Evolutionary conservation across 768 basidiomycete species (phyloP).

Genomic region (Russula dissimulans): DNA sequence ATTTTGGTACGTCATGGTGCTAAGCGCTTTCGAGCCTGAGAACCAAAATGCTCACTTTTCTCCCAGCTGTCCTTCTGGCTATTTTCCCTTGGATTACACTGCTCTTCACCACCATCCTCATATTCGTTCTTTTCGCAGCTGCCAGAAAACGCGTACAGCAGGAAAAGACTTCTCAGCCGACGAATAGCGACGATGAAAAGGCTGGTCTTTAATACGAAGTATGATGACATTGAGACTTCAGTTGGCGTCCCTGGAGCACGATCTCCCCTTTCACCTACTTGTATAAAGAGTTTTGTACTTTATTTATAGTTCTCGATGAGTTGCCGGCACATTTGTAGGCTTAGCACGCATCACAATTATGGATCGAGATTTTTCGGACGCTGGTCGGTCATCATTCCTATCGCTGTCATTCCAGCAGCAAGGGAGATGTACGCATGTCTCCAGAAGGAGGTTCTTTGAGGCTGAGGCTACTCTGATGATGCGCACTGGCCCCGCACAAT

Average conservation of each 20-base stretch:
- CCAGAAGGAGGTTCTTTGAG: too few relatives aligned
- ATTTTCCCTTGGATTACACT: constrained; percentile 14
- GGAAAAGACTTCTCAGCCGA: background rate
- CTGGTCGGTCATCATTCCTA: too few relatives aligned
- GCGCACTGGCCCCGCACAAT: too few relatives aligned
- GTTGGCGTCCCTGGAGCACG: background rate
- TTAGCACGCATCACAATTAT: background rate
- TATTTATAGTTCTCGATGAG: background rate
- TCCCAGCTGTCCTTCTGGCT: constrained; percentile 9
- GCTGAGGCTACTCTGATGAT: too few relatives aligned
- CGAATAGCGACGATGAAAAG: background rate
- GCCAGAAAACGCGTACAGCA: background rate
- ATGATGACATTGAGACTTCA: too few relatives aligned
- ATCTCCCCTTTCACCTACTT: background rate
- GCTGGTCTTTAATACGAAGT: background rate
- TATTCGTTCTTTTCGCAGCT: constrained; percentile 6
- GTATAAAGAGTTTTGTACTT: background rate
- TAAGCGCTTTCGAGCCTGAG: too few relatives aligned
- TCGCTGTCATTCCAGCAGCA: background rate
- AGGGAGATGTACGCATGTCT: too few relatives aligned
- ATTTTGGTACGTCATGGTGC: background rate
- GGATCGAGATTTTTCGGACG: background rate
- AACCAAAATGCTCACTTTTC: background rate
- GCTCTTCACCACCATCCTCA: background rate
- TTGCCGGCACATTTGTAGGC: background rate